phyloP scores from a whole-genome alignment of 495 filamentous ascomycete genomes.

The Choiromyces venosus region DNA sequence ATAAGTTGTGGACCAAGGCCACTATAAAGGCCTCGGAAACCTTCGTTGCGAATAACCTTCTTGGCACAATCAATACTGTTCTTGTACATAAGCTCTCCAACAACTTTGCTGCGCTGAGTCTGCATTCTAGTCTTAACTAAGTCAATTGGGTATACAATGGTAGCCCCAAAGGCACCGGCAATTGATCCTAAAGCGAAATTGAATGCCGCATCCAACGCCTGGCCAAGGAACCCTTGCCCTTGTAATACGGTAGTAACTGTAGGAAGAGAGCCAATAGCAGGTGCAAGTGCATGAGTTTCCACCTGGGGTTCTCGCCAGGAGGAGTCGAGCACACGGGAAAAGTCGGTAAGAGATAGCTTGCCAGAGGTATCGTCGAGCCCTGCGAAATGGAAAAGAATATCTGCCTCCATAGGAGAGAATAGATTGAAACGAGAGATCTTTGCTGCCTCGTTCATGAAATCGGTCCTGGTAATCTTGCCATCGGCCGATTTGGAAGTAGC shows the following conservation, averaged over 20 bases:
- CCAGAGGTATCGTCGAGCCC: constrained; percentile 84
- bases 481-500: constrained; percentile 78
- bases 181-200: constrained; percentile 83
- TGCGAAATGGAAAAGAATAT: constrained; percentile 98
- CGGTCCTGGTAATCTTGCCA: constrained; percentile 85
- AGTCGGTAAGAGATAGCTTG: constrained; percentile 73
- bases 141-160: constrained; percentile 99
- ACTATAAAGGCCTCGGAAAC: constrained; percentile 81
- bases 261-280: constrained; percentile 44
- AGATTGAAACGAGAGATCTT: constrained; percentile 83
- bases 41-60: constrained; percentile 91
- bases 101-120: constrained; percentile 76
- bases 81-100: constrained; percentile 85
- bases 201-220: constrained; percentile 70
- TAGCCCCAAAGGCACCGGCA: constrained; percentile 93
- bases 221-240: constrained; percentile 50
- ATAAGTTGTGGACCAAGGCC: constrained; percentile 92
- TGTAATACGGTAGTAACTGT: constrained; percentile 25
- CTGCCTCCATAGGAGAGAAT: constrained; percentile 97
- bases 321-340: constrained; percentile 88
- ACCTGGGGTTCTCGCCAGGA: constrained; percentile 68
- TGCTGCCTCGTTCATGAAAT: constrained; percentile 92
- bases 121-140: constrained; percentile 98
- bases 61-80: constrained; percentile 89
- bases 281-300: constrained; percentile 41